Conservation (phyloP, 1,139 yeast genomes). For the Arxiozyma slooffiae region DNA sequence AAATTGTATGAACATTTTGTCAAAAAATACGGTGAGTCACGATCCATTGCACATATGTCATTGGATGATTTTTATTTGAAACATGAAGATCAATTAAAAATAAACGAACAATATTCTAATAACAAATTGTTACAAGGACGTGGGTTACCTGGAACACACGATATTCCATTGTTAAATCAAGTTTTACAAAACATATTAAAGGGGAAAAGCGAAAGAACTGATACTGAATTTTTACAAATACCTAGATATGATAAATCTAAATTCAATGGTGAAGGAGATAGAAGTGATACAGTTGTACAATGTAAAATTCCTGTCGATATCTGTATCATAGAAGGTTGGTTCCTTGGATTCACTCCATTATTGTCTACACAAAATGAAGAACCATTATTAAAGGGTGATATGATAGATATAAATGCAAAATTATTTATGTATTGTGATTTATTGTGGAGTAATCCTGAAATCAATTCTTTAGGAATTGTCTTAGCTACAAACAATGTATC, state of each 20-base stretch:
- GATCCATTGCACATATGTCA: constrained; percentile 47
- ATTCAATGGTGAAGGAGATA: constrained; percentile 71
- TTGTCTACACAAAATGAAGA: constrained; percentile 23
- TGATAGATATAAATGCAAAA: constrained; percentile 41
- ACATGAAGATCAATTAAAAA: constrained; percentile 43
- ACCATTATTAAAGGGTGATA: constrained; percentile 15
- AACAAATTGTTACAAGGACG: constrained; percentile 63
- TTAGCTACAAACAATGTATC: constrained; percentile 48
- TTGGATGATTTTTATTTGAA: constrained; percentile 82
- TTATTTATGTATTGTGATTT: constrained; percentile 43
- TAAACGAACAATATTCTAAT: constrained; percentile 35
- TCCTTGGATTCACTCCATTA: constrained; percentile 60
- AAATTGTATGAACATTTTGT: constrained; percentile 31
- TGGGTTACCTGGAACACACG: constrained; percentile 95
- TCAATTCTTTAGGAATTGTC: constrained; percentile 52
- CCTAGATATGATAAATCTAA: constrained; percentile 77
- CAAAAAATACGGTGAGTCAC: constrained; percentile 28
- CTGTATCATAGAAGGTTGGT: constrained; percentile 89
- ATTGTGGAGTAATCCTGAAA: constrained; percentile 53
- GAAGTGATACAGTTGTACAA: constrained; percentile 33
- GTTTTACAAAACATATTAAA: constrained; percentile 25
- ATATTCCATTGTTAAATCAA: constrained; percentile 35
- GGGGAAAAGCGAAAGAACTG: constrained; percentile 10
- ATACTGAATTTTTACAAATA: constrained; percentile 16
- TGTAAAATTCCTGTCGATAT: constrained; percentile 44